Conservation (phyloP, 768 basidiomycete species). For the Termitomyces heimii region DNA sequence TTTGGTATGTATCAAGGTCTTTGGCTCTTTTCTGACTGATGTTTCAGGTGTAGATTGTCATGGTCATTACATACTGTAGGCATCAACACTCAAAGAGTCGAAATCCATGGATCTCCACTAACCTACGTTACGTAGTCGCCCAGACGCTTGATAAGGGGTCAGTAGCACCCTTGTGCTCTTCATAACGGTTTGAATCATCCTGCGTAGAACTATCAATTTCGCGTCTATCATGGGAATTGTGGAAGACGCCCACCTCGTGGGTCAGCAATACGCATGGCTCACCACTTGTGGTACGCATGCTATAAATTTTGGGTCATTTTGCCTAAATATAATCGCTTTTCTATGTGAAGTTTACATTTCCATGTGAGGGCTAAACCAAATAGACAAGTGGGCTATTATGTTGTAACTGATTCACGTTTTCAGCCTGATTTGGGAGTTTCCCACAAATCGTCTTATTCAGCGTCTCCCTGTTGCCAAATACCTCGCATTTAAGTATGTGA, state of each 20-base stretch:
- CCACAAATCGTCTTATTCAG: slow-evolving; percentile 42
- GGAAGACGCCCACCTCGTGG: slow-evolving; percentile 36
- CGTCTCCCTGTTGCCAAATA: slow-evolving; percentile 46
- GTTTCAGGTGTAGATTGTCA: slow-evolving; percentile 23
- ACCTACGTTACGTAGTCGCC: slow-evolving; percentile 20
- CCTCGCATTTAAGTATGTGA: slow-evolving; percentile 33
- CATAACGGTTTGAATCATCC: neutral
- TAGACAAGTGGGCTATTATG: neutral
- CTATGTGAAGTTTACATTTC: slow-evolving; percentile 30
- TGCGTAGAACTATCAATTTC: slow-evolving; percentile 34
- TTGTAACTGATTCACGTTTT: neutral
- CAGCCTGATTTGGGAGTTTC: slow-evolving; percentile 39
- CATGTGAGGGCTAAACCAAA: slow-evolving; percentile 18
- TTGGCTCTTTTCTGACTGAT: neutral
- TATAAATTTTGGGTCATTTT: neutral
- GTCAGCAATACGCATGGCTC: slow-evolving; percentile 45
- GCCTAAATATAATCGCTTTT: neutral
- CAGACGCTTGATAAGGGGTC: slow-evolving; percentile 44
- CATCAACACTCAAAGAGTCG: neutral
- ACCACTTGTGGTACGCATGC: slow-evolving; percentile 36
- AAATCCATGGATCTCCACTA: neutral
- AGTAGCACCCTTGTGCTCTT: slow-evolving; percentile 1
- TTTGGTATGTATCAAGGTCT: slow-evolving; percentile 19
- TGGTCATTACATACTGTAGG: slow-evolving; percentile 42
- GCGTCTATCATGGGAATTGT: slow-evolving; percentile 43